A percentile compares a stretch with the other conserved stretches of the same genome.
Conservation (phyloP, 176 grass and related monocot genomes). For the Neostapfia colusana region DNA sequence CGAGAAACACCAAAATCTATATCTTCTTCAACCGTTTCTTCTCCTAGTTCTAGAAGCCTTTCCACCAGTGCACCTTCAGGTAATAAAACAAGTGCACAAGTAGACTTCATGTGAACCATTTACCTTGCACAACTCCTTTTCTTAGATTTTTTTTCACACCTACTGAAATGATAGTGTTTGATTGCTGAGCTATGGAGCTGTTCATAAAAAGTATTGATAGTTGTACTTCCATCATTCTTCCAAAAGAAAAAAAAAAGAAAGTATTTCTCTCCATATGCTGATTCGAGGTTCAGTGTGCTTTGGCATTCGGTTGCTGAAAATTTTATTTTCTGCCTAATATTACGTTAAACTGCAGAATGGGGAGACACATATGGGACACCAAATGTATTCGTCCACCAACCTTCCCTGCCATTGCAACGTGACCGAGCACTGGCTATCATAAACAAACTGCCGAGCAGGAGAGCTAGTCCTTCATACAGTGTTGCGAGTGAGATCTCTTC, state of each 20-base stretch:
- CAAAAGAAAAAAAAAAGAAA: not conserved
- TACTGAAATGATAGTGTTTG: not conserved
- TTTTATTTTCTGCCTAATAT: not conserved
- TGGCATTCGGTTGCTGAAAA: not conserved
- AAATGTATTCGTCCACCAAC: conserved; percentile 35
- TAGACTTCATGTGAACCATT: conserved; percentile 8
- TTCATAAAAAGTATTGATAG: not conserved
- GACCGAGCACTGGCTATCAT: conserved; percentile 52
- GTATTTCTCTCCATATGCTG: not conserved
- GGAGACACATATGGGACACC: conserved; percentile 38
- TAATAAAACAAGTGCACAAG: conserved; percentile 36
- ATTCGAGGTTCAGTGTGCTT: not conserved
- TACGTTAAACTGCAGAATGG: conserved; percentile 38
- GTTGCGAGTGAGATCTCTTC: conserved; percentile 22
- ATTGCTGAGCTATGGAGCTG: not conserved
- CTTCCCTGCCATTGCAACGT: conserved; percentile 51
- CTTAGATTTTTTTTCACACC: not conserved
- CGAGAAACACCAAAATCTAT: conserved; percentile 29
- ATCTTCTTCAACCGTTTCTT: conserved; percentile 53
- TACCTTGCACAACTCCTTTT: not conserved
- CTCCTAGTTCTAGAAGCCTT: conserved; percentile 53
- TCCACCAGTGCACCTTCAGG: conserved; percentile 58
- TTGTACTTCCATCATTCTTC: not conserved
- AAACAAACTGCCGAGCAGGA: conserved; percentile 43
- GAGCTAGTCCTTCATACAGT: conserved; percentile 35